Percentiles rank a stretch among this genome's conserved stretches.
These are phyloP conservation scores for Aureoboletus auriporus DNA, from an alignment of 768 basidiomycete genomes.

Conservation along the genomic window DNA sequence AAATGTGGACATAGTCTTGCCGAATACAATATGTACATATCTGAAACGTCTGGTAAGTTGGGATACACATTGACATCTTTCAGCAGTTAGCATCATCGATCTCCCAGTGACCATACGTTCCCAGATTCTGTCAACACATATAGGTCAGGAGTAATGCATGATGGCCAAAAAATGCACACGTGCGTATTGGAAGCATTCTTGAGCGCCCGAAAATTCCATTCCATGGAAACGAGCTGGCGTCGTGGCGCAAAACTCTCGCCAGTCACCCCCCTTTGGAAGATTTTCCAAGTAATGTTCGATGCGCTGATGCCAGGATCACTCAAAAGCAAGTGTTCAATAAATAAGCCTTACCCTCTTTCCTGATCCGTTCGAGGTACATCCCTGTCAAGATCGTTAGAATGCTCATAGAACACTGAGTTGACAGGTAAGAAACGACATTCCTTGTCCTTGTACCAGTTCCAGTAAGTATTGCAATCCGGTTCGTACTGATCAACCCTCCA, in stretches of 20 bases:
- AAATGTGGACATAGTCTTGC: not conserved
- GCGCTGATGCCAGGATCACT: slow-evolving; percentile 14
- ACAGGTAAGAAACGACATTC: slow-evolving; percentile 1
- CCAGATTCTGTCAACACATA: slow-evolving; percentile 1
- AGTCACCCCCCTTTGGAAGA: slow-evolving; percentile 24
- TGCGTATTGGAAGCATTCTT: slow-evolving; percentile 17
- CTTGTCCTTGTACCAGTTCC: slow-evolving; percentile 29
- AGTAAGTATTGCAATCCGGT: slow-evolving; percentile 24
- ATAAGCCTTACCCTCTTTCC: slow-evolving; percentile 19
- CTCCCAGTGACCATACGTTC: slow-evolving; percentile 24
- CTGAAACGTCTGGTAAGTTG: no score
- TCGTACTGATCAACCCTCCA: slow-evolving; percentile 26
- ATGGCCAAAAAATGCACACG: not conserved
- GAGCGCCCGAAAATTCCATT: slow-evolving; percentile 24
- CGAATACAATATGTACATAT: not conserved
- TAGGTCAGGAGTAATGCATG: not conserved
- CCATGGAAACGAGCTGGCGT: slow-evolving; percentile 25
- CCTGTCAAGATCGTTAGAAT: slow-evolving; percentile 11
- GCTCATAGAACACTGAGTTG: not conserved
- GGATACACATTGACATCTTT: not conserved
- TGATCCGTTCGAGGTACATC: slow-evolving; percentile 21
- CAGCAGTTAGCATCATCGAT: slow-evolving; percentile 15
- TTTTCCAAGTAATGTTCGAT: slow-evolving; percentile 28
- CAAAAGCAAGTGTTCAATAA: not conserved
- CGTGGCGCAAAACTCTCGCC: slow-evolving; percentile 32